Evolutionary conservation across 768 basidiomycete species (phyloP), one percentile per base, ranked within the genome.

Genomic region (Auriculariales sp.): DNA sequence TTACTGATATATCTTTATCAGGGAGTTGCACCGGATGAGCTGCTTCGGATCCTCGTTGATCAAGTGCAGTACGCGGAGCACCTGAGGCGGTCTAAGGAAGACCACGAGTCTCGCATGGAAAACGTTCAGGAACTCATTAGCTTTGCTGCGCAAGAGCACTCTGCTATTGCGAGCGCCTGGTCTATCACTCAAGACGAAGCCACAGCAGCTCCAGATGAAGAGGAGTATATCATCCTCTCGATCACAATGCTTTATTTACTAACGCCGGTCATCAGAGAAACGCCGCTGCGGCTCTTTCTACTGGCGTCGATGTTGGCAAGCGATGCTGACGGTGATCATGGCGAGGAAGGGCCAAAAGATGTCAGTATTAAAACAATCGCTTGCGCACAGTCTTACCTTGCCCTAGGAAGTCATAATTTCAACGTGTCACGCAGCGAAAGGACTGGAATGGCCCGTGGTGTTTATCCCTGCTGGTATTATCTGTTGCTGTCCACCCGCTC

Each of bases 341-440:
- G 74, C 28, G 64, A 71, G 28, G 62, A 63, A 36, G 73, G 72
- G 35, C 64, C 65, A 27, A 70, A 66, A 50, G 69, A 71, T 56
- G 76, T 73, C 22, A 25, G 15, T 10, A 15, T 48, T 17, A 48
- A 82, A 28, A 46, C 46, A 34, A 39, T 9, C 4, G 17, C 32
- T 22, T 51, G 39, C 29, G 28, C n/a, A n/a, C n/a, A 28, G 19
- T 6, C 15, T 47, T 19, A 46, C 25, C 49, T 19, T 22, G 32
- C 14, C 49, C 30, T 53, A 87, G 83, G 86, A 82, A 73, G 87
- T 92, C 4, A 83, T 80, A 1, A 78, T 92, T 39, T 73, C 81
- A 1, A 93, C 89, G 0, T 88, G 88, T 49, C 90, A 94, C 66
- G 77, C 86, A 30, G 88, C 89, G 0, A 94, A 94, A 62, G 89